These are phyloP conservation scores for Metarhizium album DNA, from an alignment of 2,329 filamentous ascomycete genomes.

Conservation along the genomic window DNA sequence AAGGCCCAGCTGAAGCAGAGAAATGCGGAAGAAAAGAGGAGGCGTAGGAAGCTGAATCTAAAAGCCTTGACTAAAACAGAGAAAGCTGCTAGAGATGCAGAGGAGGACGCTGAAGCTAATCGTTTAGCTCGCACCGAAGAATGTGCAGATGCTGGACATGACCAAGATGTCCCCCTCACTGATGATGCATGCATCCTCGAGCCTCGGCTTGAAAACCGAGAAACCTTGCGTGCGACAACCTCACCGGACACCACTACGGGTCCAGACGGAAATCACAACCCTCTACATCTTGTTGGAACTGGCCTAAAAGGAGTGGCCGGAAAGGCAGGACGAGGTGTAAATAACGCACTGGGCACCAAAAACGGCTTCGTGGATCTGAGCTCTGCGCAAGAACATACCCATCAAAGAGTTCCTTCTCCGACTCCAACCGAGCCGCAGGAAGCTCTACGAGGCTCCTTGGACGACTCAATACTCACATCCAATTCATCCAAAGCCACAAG, in stretches of 20 bases:
- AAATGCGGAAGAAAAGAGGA: slow-evolving; percentile 53
- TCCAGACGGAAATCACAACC: slow-evolving; percentile 14
- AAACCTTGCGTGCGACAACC: neutral
- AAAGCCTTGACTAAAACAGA: slow-evolving; percentile 42
- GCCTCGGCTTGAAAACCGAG: slow-evolving; percentile 13
- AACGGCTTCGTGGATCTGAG: slow-evolving; percentile 38
- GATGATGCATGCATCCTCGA: slow-evolving; percentile 36
- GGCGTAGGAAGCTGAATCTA: slow-evolving; percentile 40
- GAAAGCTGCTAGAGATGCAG: slow-evolving; percentile 32
- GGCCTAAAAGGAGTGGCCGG: slow-evolving; percentile 34
- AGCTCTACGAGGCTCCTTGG: slow-evolving; percentile 25
- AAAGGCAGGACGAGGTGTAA: slow-evolving; percentile 38
- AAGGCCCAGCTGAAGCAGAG: slow-evolving; percentile 64
- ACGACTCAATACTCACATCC: slow-evolving; percentile 27
- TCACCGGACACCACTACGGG: slow-evolving; percentile 6
- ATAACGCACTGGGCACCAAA: slow-evolving; percentile 41
- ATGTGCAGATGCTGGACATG: slow-evolving; percentile 41
- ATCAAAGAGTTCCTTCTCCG: slow-evolving; percentile 10
- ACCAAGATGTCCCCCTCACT: slow-evolving; percentile 42
- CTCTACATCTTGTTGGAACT: slow-evolving; percentile 36
- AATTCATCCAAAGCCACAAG: slow-evolving; percentile 21
- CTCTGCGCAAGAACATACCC: slow-evolving; percentile 5
- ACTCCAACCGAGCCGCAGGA: slow-evolving; percentile 20
- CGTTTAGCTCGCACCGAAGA: slow-evolving; percentile 36
- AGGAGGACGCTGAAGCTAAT: slow-evolving; percentile 38